These are phyloP conservation scores for Irpex sp. DNA, from an alignment of 1,284 basidiomycete species.

Conservation along the genomic window DNA sequence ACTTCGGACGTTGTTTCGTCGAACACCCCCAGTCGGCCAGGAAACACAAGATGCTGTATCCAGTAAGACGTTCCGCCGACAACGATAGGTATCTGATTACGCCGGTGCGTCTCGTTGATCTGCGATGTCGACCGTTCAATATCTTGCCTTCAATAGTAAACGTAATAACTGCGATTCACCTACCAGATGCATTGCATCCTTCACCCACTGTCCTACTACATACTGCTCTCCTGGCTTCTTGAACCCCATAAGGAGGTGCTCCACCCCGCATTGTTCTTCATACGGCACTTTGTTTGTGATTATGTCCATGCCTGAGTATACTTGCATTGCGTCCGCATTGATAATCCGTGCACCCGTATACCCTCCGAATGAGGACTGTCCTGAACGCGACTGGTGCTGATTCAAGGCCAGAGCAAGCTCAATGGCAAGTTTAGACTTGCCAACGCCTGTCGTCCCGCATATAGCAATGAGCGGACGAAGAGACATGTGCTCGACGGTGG, in stretches of 20 bases:
- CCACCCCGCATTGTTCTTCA: constrained; percentile 76
- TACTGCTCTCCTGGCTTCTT: constrained; percentile 86
- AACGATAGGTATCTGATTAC: constrained; percentile 75
- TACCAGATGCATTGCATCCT: constrained; percentile 68
- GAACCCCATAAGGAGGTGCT: constrained; percentile 88
- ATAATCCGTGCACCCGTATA: constrained; percentile 75
- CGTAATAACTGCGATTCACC: constrained; percentile 25
- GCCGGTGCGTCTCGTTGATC: constrained; percentile 67
- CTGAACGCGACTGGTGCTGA: constrained; percentile 15
- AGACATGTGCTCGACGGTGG: constrained; percentile 16
- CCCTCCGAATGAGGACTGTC: constrained; percentile 15
- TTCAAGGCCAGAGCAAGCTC: constrained; percentile 72
- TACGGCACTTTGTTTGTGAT: constrained; percentile 93
- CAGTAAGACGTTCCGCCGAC: constrained; percentile 98
- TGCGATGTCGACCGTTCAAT: constrained; percentile 27
- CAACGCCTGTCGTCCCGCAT: constrained; percentile 94
- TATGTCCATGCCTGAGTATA: constrained; percentile 90
- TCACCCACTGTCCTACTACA: constrained; percentile 82
- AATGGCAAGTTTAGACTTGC: constrained; percentile 92
- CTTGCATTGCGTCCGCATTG: constrained; percentile 98
- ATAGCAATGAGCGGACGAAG: constrained; percentile 74
- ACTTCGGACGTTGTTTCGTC: constrained; percentile 7
- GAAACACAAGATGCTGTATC: constrained; percentile 90
- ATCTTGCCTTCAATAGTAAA: neutral
- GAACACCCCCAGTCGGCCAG: constrained; percentile 55